These are phyloP conservation scores for Cicer arietinum DNA, from an alignment of 306 rosid genomes.

Conservation along the genomic window DNA sequence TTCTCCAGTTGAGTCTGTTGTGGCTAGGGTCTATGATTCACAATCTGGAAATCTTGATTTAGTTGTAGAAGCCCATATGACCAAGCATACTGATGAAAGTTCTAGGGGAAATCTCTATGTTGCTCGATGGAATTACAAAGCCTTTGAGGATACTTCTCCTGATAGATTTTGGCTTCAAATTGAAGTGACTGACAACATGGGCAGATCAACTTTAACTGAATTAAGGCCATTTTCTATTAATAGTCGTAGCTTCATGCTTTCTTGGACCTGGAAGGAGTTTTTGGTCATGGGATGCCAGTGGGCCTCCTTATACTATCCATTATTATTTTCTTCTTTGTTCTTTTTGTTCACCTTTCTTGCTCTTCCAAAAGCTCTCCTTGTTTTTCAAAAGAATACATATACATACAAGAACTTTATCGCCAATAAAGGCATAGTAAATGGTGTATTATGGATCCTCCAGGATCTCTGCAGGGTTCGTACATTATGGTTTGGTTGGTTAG, in stretches of 20 bases:
- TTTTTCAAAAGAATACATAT: conserved; percentile 61
- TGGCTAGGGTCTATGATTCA: conserved; percentile 74
- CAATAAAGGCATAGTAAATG: conserved; percentile 58
- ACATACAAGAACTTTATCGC: conserved; percentile 61
- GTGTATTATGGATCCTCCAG: conserved; percentile 69
- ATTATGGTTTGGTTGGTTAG: conserved; percentile 73
- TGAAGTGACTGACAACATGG: conserved; percentile 68
- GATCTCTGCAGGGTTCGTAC: conserved; percentile 70
- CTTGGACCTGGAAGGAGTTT: conserved; percentile 96
- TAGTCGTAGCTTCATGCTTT: conserved; percentile 63
- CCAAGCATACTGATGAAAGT: conserved; percentile 51
- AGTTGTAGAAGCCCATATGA: conserved; percentile 70
- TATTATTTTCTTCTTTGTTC: conserved; percentile 67
- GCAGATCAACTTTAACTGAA: conserved; percentile 72
- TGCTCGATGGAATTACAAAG: conserved; percentile 86
- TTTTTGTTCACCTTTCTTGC: conserved; percentile 65
- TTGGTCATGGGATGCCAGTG: conserved; percentile 89
- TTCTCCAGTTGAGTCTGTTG: conserved; percentile 68
- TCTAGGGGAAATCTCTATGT: conserved; percentile 75
- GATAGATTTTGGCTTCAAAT: conserved; percentile 89
- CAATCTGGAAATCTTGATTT: conserved; percentile 59
- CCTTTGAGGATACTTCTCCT: conserved; percentile 82
- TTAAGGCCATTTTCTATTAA: conserved; percentile 89
- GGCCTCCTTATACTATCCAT: conserved; percentile 77
- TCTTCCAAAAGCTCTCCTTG: conserved; percentile 71